A percentile compares a stretch with the other conserved stretches of the same genome.
Evolutionary conservation across 495 filamentous ascomycete genomes (phyloP).

Genomic region (Immersiella caudata): DNA sequence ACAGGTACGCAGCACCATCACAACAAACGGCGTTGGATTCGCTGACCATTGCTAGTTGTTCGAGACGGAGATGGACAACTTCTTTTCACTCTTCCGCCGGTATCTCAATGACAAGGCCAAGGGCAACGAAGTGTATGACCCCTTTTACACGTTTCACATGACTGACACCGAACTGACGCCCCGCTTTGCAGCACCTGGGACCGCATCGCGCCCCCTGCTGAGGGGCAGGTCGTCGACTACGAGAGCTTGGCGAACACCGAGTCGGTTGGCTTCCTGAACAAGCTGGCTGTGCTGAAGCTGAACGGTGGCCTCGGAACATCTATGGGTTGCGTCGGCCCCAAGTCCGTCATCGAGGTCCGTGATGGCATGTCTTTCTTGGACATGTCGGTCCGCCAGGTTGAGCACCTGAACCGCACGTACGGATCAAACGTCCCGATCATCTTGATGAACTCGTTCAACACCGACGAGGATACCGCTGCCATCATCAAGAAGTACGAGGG

Average conservation of each 20-base stretch:
- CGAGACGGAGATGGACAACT: conserved; percentile 99
- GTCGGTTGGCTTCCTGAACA: conserved; percentile 90
- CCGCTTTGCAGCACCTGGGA: conserved; percentile 66
- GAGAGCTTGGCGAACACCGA: conserved; percentile 80
- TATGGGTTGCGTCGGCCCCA: conserved; percentile 99
- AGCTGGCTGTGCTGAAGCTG: conserved; percentile 97
- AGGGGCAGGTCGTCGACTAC: conserved; percentile 92
- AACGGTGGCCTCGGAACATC: conserved; percentile 99
- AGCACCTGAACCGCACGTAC: conserved; percentile 98
- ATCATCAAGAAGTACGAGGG: conserved; percentile 99
- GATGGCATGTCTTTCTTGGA: conserved; percentile 99
- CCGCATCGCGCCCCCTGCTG: conserved; percentile 88
- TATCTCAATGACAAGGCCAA: conserved; percentile 99
- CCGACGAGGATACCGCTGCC: conserved; percentile 93
- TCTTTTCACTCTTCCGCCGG: conserved; percentile 94
- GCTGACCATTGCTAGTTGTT: conserved; percentile 58
- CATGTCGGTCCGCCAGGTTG: conserved; percentile 97
- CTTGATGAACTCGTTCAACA: conserved; percentile 99
- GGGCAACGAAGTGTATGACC: conserved; percentile 76
- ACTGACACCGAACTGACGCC: conserved; percentile 30
- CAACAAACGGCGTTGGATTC: not conserved
- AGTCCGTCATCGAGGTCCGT: conserved; percentile 99
- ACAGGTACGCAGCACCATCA: conserved; percentile 58
- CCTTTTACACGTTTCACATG: not conserved
- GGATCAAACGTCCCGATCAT: conserved; percentile 97